A percentile compares a stretch with the other conserved stretches of the same genome.
Conservation (phyloP, 306 rosid species). For the Lathyrus oleraceus region DNA sequence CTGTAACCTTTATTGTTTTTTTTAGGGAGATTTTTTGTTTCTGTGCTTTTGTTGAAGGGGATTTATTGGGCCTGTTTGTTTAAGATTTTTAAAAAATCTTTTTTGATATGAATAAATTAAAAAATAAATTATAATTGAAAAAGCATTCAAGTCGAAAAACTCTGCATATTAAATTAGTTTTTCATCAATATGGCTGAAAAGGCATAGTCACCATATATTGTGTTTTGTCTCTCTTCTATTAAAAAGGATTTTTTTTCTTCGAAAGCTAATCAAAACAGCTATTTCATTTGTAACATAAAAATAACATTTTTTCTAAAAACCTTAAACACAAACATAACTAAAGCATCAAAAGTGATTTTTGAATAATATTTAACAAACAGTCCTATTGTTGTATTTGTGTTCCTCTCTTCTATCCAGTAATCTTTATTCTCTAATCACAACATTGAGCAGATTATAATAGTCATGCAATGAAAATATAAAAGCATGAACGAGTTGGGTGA, state of each 20-base stretch:
- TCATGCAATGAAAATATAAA: slow-evolving; percentile 22
- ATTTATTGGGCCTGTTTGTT: slow-evolving; percentile 27
- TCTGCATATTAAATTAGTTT: too few species aligned
- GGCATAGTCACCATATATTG: not conserved
- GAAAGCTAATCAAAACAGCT: not conserved
- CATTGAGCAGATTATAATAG: slow-evolving; percentile 15
- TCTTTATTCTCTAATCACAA: slow-evolving; percentile 20
- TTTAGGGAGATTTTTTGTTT: not conserved
- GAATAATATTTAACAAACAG: too few species aligned
- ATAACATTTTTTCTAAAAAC: too few species aligned
- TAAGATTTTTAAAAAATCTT: not conserved
- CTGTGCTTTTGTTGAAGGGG: slow-evolving; percentile 13
- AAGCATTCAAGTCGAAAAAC: not conserved
- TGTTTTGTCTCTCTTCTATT: not conserved
- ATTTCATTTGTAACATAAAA: not conserved
- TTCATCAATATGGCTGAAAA: not conserved
- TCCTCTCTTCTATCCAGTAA: not conserved
- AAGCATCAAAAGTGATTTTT: not conserved
- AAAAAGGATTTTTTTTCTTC: not conserved
- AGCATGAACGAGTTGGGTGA: not conserved
- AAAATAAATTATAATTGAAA: not conserved
- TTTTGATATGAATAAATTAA: not conserved
- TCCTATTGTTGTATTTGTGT: not conserved
- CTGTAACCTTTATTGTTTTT: not conserved
- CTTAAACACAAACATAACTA: not conserved